phyloP scores from a whole-genome alignment of 768 basidiomycete species.

The Russula olivacea region DNA sequence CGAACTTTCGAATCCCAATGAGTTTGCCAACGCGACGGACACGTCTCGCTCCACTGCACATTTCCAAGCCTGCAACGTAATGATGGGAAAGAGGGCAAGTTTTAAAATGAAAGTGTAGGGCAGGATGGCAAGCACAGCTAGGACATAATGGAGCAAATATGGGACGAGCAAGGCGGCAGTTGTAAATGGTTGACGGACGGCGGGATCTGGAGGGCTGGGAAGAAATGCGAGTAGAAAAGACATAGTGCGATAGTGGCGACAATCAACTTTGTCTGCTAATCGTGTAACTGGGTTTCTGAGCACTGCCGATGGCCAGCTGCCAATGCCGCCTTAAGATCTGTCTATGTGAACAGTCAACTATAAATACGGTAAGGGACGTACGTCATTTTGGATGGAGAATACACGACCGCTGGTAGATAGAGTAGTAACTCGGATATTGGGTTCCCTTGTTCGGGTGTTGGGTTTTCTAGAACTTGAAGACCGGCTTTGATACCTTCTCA shows the following conservation, averaged over 20 bases:
- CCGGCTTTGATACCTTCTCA: too few relatives aligned
- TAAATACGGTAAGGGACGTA: too few relatives aligned
- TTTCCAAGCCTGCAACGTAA: slow-evolving; percentile 9
- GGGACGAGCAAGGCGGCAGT: slow-evolving; percentile 1
- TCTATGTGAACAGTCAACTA: too few relatives aligned
- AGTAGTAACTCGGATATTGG: too few relatives aligned
- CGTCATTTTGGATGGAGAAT: too few relatives aligned
- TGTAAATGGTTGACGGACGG: slow-evolving; percentile 8
- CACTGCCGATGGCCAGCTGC: too few relatives aligned
- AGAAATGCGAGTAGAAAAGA: background rate
- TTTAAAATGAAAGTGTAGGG: slow-evolving; percentile 5
- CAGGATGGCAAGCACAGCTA: slow-evolving; percentile 18
- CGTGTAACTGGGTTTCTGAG: too few relatives aligned
- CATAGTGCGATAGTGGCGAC: background rate
- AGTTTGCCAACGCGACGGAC: background rate
- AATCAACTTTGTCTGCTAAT: too few relatives aligned
- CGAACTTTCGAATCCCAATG: background rate
- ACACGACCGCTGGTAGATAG: too few relatives aligned
- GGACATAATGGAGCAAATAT: slow-evolving; percentile 3
- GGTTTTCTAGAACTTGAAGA: too few relatives aligned
- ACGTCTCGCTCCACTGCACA: slow-evolving; percentile 4
- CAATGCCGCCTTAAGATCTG: too few relatives aligned
- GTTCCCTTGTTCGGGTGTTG: too few relatives aligned
- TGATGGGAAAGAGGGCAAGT: slow-evolving; percentile 6
- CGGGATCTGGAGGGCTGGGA: slow-evolving; percentile 11